These are phyloP conservation scores for Hippophae gyantsensis DNA, from an alignment of 306 rosid genomes.

Conservation along the genomic window DNA sequence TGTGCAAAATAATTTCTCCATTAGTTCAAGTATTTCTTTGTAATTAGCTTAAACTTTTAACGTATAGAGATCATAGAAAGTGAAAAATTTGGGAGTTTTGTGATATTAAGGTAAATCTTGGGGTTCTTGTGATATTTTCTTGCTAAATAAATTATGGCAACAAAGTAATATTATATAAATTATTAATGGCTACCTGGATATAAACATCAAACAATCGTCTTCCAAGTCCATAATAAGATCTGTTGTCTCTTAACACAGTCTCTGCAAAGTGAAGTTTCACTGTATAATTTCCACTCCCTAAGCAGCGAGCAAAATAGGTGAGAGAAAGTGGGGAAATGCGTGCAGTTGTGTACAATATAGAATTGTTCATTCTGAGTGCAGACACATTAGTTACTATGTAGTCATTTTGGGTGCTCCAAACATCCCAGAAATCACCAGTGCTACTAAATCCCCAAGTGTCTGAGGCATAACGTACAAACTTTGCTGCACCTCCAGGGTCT, in stretches of 20 bases:
- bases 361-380: slow-evolving; percentile 19
- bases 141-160: too few relatives aligned
- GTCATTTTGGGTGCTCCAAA: slow-evolving; percentile 16
- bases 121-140: too few relatives aligned
- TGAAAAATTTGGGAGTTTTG: too few relatives aligned
- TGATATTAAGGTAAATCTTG: too few relatives aligned
- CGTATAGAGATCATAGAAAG: too few relatives aligned
- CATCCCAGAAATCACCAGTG: slow-evolving; percentile 41
- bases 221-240: slow-evolving; percentile 43
- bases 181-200: slow-evolving; percentile 37
- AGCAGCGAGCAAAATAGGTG: slow-evolving; percentile 48
- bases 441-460: slow-evolving; percentile 45
- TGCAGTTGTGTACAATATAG: slow-evolving; percentile 35
- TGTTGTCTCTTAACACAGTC: slow-evolving; percentile 32
- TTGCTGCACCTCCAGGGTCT: slow-evolving; percentile 38
- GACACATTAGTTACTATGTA: slow-evolving; percentile 16
- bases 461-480: slow-evolving; percentile 1
- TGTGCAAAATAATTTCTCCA: too few relatives aligned
- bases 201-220: slow-evolving; percentile 47
- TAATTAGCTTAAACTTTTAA: too few relatives aligned
- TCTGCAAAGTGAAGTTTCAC: slow-evolving; percentile 54
- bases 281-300: slow-evolving; percentile 49
- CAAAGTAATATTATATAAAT: neutral
- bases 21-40: too few relatives aligned
- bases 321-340: slow-evolving; percentile 43